A percentile compares a stretch with the other conserved stretches of the same genome.
Evolutionary conservation across 192 early-diverging fungal species (phyloP).

Genomic region (Podila clonocystis): DNA sequence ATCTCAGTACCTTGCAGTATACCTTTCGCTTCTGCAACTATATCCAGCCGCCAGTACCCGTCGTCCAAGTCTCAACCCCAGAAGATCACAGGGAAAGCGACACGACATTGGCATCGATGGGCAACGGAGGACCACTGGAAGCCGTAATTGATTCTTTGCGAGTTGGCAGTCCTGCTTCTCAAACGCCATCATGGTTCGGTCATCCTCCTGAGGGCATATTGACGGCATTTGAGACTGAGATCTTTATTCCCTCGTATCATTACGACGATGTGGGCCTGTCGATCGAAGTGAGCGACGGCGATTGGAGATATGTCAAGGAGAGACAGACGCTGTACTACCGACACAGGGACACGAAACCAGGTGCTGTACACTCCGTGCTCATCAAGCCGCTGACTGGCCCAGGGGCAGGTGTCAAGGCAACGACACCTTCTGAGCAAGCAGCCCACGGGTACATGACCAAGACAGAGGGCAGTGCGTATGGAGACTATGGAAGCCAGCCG

Average conservation of each 20-base stretch:
- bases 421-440: neutral
- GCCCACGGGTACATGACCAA: constrained; percentile 18
- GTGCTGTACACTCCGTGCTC: constrained; percentile 33
- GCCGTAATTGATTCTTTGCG: constrained; percentile 7
- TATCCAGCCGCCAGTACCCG: constrained; percentile 35
- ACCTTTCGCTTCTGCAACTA: constrained; percentile 66
- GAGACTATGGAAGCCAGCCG: constrained; percentile 7
- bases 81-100: constrained; percentile 17
- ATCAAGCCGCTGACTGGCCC: constrained; percentile 20
- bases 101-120: neutral
- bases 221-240: constrained; percentile 62
- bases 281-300: constrained; percentile 74
- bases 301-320: constrained; percentile 73
- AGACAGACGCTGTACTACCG: constrained; percentile 75
- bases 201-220: constrained; percentile 28
- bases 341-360: constrained; percentile 43
- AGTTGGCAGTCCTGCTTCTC: neutral
- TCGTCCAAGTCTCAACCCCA: constrained; percentile 26
- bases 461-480: constrained; percentile 7
- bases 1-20: constrained; percentile 69
- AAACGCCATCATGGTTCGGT: constrained; percentile 5
- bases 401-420: neutral
- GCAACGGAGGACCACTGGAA: neutral
- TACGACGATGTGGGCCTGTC: constrained; percentile 62
- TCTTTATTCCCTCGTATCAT: constrained; percentile 82